phyloP scores from a whole-genome alignment of 2,329 filamentous ascomycete genomes.

The Diatrype stigma region DNA sequence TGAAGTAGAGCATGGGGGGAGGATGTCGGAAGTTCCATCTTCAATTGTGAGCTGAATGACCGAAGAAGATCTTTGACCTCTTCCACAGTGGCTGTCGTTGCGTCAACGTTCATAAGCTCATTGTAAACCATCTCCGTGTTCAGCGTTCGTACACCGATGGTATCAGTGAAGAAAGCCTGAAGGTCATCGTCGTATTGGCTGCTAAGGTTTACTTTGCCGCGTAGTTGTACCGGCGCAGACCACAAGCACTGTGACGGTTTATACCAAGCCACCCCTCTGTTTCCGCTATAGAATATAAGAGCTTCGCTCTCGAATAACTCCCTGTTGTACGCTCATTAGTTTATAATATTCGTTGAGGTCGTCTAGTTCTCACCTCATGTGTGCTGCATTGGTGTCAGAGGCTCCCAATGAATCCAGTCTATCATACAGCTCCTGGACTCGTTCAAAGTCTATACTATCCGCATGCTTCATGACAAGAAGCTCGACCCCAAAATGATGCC shows the following conservation, averaged over 20 bases:
- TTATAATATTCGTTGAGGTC: too few relatives aligned
- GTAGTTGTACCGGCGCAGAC: slow-evolving; percentile 27
- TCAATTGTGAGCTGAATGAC: slow-evolving; percentile 30
- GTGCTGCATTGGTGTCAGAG: neutral
- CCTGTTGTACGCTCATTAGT: slow-evolving; percentile 3
- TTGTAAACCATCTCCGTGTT: slow-evolving; percentile 7
- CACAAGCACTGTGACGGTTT: slow-evolving; percentile 28
- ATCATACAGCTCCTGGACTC: neutral
- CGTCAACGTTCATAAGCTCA: slow-evolving; percentile 3
- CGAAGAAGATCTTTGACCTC: slow-evolving; percentile 28
- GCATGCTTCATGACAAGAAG: neutral
- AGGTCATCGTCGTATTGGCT: slow-evolving; percentile 1
- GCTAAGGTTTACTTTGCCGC: slow-evolving; percentile 21
- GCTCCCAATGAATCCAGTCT: neutral
- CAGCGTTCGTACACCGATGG: slow-evolving; percentile 2
- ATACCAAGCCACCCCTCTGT: slow-evolving; percentile 21
- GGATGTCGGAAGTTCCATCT: neutral
- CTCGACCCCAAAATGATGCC: neutral
- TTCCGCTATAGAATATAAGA: slow-evolving; percentile 8
- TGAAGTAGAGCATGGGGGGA: neutral
- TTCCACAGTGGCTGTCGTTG: neutral
- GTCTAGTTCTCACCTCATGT: neutral
- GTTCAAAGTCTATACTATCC: neutral
- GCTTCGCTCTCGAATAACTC: slow-evolving; percentile 6
- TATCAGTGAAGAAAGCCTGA: slow-evolving; percentile 3